These are phyloP conservation scores for Seiridium unicorne DNA, from an alignment of 2,329 filamentous ascomycete species.

Conservation along the genomic window DNA sequence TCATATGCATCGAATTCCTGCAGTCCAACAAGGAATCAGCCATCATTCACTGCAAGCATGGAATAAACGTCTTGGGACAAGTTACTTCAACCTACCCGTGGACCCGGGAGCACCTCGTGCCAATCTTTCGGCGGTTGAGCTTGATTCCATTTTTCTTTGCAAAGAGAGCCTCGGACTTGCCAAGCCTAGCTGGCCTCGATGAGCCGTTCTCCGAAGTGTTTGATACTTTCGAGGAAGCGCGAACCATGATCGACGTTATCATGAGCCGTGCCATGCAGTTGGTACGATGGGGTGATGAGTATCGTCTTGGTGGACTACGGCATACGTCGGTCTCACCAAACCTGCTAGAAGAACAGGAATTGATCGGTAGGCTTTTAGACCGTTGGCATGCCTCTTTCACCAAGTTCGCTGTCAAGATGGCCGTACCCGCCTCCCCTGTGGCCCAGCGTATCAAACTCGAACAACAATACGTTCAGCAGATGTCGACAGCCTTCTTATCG, in stretches of 20 bases:
- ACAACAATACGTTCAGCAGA: not conserved
- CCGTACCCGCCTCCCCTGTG: not conserved
- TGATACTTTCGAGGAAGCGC: slow-evolving; percentile 21
- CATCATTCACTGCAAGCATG: slow-evolving; percentile 35
- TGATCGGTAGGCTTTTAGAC: not conserved
- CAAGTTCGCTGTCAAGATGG: not conserved
- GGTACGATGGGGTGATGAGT: not conserved
- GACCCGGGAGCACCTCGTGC: slow-evolving; percentile 28
- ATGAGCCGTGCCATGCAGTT: not conserved
- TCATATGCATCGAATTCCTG: slow-evolving; percentile 42
- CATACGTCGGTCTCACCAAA: not conserved
- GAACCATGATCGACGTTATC: slow-evolving; percentile 5
- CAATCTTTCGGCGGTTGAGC: slow-evolving; percentile 35
- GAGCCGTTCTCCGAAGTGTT: slow-evolving; percentile 18
- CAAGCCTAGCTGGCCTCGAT: slow-evolving; percentile 19
- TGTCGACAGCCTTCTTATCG: not conserved
- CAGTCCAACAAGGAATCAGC: slow-evolving; percentile 33
- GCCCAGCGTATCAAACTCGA: not conserved
- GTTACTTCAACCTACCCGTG: slow-evolving; percentile 23
- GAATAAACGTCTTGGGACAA: slow-evolving; percentile 32
- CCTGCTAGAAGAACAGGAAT: not conserved
- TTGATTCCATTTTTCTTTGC: slow-evolving; percentile 38
- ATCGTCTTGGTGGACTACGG: not conserved
- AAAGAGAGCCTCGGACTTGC: slow-evolving; percentile 16
- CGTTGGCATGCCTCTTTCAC: not conserved